Evolutionary conservation across 1,139 yeast genomes (phyloP).

Genomic region (Casaregolazyma lundiana): DNA sequence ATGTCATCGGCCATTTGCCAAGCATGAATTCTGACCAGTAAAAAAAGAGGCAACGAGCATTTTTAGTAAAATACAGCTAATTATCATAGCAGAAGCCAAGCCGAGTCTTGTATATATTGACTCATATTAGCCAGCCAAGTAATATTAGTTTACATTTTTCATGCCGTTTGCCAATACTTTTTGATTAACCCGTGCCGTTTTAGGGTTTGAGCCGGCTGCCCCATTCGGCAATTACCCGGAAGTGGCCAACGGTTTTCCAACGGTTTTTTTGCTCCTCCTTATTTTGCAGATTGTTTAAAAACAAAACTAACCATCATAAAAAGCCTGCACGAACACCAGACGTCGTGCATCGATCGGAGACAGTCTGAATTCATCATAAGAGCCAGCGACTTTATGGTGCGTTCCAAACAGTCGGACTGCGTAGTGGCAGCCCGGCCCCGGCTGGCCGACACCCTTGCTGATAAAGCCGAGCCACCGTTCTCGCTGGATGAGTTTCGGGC

Average conservation of each 20-base stretch:
- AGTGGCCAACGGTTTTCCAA: neutral
- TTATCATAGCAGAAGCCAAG: too few species aligned
- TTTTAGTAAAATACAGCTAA: too few species aligned
- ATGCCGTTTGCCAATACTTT: too few species aligned
- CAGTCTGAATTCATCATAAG: too few species aligned
- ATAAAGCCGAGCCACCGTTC: slow-evolving; percentile 11
- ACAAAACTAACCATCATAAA: neutral
- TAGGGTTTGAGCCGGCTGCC: too few species aligned
- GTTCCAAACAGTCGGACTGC: neutral
- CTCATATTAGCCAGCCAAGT: too few species aligned
- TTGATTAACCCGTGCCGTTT: neutral
- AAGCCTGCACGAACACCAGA: neutral
- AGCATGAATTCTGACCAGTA: too few species aligned
- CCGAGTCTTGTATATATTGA: too few species aligned
- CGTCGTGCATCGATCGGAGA: neutral
- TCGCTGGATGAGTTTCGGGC: slow-evolving; percentile 28
- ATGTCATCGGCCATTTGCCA: too few species aligned
- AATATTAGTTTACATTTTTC: too few species aligned
- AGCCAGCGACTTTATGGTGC: neutral
- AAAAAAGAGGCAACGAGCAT: too few species aligned
- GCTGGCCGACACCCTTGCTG: slow-evolving; percentile 9
- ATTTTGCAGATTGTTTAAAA: neutral
- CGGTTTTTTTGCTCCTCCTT: neutral
- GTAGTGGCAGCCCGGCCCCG: slow-evolving; percentile 3
- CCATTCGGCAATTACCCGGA: neutral